Percentiles rank a stretch among this genome's conserved stretches.
These are phyloP conservation scores for Eleusine coracana DNA, from an alignment of 176 grass and related monocot species.

Conservation along the genomic window DNA sequence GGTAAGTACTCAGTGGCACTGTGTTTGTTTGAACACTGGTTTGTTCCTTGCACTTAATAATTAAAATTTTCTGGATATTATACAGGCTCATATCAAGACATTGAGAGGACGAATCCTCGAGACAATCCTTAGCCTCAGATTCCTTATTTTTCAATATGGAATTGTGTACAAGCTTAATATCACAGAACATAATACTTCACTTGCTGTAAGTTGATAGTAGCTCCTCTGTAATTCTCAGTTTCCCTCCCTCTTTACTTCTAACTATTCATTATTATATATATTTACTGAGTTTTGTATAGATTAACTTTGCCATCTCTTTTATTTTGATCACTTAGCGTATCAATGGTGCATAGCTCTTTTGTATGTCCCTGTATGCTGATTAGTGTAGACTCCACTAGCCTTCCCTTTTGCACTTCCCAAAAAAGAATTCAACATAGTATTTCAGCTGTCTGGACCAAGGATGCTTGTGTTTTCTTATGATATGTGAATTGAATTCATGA, in stretches of 20 bases:
- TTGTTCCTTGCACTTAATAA: slow-evolving; percentile 26
- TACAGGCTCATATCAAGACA: slow-evolving; percentile 83
- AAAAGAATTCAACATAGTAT: slow-evolving; percentile 12
- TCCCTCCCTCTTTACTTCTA: neutral
- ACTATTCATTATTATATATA: neutral
- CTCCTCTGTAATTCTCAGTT: slow-evolving; percentile 17
- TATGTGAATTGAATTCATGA: slow-evolving; percentile 8
- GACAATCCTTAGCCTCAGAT: slow-evolving; percentile 82
- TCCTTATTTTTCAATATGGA: slow-evolving; percentile 92
- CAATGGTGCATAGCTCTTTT: neutral
- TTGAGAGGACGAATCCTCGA: slow-evolving; percentile 85
- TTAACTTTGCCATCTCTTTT: neutral
- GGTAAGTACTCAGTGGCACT: slow-evolving; percentile 55
- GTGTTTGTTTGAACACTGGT: neutral
- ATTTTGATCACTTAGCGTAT: neutral
- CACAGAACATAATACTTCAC: slow-evolving; percentile 64
- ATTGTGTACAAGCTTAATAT: slow-evolving; percentile 94
- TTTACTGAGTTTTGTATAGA: neutral
- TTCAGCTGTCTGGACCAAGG: neutral
- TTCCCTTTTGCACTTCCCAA: neutral
- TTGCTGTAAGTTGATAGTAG: slow-evolving; percentile 63
- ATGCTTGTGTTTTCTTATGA: slow-evolving; percentile 15
- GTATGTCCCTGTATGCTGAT: neutral
- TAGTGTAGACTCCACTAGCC: neutral
- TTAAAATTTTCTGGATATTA: slow-evolving; percentile 11